These are phyloP conservation scores for Lachnellula arida DNA, from an alignment of 2,329 filamentous ascomycete genomes.

Conservation along the genomic window DNA sequence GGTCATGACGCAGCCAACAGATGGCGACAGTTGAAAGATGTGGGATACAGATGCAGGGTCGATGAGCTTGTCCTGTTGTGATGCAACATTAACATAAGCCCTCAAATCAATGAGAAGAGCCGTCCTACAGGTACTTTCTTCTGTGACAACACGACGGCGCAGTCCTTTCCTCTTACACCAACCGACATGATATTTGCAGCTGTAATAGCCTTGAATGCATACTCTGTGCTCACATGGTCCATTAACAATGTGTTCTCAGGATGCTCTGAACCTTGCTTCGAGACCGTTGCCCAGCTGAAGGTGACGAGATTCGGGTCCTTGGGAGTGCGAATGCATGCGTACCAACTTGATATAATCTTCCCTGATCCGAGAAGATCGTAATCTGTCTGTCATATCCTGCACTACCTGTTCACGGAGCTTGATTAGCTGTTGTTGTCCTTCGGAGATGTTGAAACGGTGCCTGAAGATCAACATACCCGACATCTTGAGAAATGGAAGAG, in stretches of 20 bases:
- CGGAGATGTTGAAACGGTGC: slow-evolving; percentile 5
- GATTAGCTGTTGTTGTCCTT: slow-evolving; percentile 21
- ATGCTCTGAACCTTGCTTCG: not conserved
- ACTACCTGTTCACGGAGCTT: slow-evolving; percentile 51
- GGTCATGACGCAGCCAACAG: slow-evolving; percentile 96
- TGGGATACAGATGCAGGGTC: slow-evolving; percentile 95
- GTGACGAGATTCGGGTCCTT: not conserved
- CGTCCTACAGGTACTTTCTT: slow-evolving; percentile 95
- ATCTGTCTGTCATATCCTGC: slow-evolving; percentile 98
- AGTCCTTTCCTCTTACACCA: slow-evolving; percentile 93
- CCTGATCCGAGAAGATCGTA: slow-evolving; percentile 99
- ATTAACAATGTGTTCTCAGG: slow-evolving; percentile 27
- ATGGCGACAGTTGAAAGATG: slow-evolving; percentile 94
- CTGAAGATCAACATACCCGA: slow-evolving; percentile 33
- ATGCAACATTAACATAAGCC: slow-evolving; percentile 19
- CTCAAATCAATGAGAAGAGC: slow-evolving; percentile 2
- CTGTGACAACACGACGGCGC: slow-evolving; percentile 93
- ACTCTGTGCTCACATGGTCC: slow-evolving; percentile 59
- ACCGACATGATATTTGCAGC: slow-evolving; percentile 98
- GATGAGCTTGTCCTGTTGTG: slow-evolving; percentile 88
- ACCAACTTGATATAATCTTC: slow-evolving; percentile 99
- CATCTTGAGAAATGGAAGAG: slow-evolving; percentile 29
- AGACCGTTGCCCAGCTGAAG: not conserved
- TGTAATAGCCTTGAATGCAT: slow-evolving; percentile 99
- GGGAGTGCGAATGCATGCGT: slow-evolving; percentile 39